Evolutionary conservation across 2,329 filamentous ascomycete genomes (phyloP), one percentile per base, ranked within the genome.

Genomic region (Knufia fluminis): DNA sequence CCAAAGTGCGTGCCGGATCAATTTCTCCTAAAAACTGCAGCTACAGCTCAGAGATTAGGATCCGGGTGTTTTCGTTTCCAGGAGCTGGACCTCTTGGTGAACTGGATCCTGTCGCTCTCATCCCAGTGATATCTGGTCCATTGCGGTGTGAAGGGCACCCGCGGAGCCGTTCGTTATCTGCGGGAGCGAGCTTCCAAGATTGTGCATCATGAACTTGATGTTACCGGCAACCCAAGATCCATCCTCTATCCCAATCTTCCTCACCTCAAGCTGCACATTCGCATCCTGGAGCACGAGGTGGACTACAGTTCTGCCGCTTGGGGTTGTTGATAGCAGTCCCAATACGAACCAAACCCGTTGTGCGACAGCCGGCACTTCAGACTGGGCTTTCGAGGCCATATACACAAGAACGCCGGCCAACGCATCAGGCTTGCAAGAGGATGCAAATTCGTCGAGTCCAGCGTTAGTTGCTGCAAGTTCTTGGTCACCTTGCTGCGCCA

Each of bases 261-360:
- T 38, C 33, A 48, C 24, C 36, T 26, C 19, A 17, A 6, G 23
- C 19, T 38, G 35, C 10, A 48, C 8, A 16, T 48, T 24, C 12
- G n/a, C 16, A 24, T 40, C 17, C 14, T 32, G 33, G 17, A 48
- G 14, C 6, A 23, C 45, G 14, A 39, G 14, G 2, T 22, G 20
- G 16, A 39, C 33, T 26, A 40, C 26, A 8, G 35, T 2, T 20
- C 40, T 39, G n/a, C 45, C 45, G n/a, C 22, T 20, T 4, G 12
- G 7, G 9, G 14, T 28, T 23, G 33, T 26, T 9, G 45, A 48
- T 7, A 48, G 24, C 22, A 48, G 36, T 22, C 45, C 45, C 20
- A 48, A 16, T n/a, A 35, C 45, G 17, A 48, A 48, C 45, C 45
- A 48, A 2, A 48, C 45, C 36, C 45, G 19, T 22, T 48, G 33